Evolutionary conservation across 192 early-diverging fungal genomes (phyloP), one percentile per base, ranked within the genome.

Genomic region (Coemansia umbellata): DNA sequence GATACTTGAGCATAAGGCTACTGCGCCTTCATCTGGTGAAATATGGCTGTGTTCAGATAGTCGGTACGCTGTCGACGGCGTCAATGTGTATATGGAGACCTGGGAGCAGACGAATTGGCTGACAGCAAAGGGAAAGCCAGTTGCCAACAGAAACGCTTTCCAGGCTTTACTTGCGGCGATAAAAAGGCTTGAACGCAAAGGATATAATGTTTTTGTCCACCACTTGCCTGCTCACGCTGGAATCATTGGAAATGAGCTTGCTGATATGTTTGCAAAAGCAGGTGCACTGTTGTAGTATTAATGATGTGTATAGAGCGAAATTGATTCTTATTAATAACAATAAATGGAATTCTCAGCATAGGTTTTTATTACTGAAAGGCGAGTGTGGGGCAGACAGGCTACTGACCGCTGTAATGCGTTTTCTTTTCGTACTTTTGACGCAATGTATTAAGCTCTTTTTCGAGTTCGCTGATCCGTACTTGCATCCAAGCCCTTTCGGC

Each of bases 11-110:
- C 28, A 14, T 0, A 3, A 57, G 54, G 17, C 14, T 9, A 18
- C 23, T 8, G 26, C 30, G 8, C 9, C 28, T 13, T 10, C 10
- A 2, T 7, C 47, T 8, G 44, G 39, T 17, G 72, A 74, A 39
- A 54, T 74, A 8, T 74, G 72, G 72, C 37, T 68, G 4, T 74
- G 72, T 50, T 63, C 72, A 9, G 72, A 74, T 35, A 74, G 72
- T 56, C 48, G 55, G 45, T 68, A 68, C 22, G 72, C 60, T 9
- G 72, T 74, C n/a, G 60, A 74, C 17, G 72, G 60, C 0, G 60
- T 64, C 35, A 74, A 74, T n/a, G 37, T 74, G 18, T 31, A 68
- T 31, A 56, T 50, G 31, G 72, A 74, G 44, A 39, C 60, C 14
- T 74, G 72, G 72, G 52, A 56, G 37, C 33, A 26, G 23, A 28